These are phyloP conservation scores for Collybia sordida DNA, from an alignment of 768 basidiomycete species.

Conservation along the genomic window DNA sequence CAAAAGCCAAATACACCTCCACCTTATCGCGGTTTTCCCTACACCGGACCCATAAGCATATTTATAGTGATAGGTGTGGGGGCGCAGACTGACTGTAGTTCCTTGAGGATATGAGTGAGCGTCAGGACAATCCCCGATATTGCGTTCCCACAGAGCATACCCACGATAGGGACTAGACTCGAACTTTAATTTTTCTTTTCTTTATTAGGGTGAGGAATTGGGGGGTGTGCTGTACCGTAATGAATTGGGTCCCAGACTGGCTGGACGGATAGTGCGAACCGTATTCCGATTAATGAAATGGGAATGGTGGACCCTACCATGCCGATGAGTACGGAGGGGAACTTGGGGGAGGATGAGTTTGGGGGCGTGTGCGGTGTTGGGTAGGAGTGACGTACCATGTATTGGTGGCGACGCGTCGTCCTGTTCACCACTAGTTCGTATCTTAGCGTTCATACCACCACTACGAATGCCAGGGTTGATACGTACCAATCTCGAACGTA, in stretches of 20 bases:
- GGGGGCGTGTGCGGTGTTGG: too few relatives aligned
- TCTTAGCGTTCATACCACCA: not conserved
- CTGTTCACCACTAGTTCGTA: conserved; percentile 68
- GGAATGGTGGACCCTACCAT: conserved; percentile 81
- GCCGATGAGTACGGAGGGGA: conserved; percentile 60
- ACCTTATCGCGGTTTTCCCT: conserved; percentile 86
- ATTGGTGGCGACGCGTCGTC: conserved; percentile 63
- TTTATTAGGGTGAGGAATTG: not conserved
- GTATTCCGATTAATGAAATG: conserved; percentile 72
- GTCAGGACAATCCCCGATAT: conserved; percentile 76
- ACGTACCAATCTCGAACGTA: conserved; percentile 72
- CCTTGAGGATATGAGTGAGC: conserved; percentile 69
- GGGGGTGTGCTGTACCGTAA: conserved; percentile 51
- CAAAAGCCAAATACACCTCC: conserved; percentile 84
- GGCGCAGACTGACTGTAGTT: conserved; percentile 57
- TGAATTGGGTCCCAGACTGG: conserved; percentile 87
- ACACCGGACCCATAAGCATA: not conserved
- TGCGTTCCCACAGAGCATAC: conserved; percentile 83
- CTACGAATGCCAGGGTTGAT: not conserved
- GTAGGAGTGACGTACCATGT: conserved; percentile 63
- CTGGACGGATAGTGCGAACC: conserved; percentile 70
- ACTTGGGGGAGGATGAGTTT: conserved; percentile 38
- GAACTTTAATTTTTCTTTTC: not conserved
- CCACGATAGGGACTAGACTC: conserved; percentile 71
- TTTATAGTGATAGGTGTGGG: not conserved